Evolutionary conservation across 352 stramenopile species (phyloP).

Genomic region (Pythium dissimile): DNA sequence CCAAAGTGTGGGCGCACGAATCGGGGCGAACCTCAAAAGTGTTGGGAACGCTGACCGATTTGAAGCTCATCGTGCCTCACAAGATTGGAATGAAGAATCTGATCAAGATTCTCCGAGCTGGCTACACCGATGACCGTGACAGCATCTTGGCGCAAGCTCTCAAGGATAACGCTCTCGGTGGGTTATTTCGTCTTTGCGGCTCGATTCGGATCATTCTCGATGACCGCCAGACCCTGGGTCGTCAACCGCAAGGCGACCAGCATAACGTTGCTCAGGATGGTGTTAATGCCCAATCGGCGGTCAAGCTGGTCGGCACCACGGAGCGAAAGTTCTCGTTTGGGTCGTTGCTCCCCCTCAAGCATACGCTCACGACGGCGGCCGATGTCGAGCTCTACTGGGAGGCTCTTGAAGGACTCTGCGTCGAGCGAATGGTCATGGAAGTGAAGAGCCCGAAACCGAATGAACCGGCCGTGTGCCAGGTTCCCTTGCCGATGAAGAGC

Average conservation of each 20-base stretch:
- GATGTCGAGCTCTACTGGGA: conserved; percentile 76
- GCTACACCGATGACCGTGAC: conserved; percentile 66
- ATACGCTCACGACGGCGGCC: conserved; percentile 32
- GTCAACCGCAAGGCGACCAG: conserved; percentile 3
- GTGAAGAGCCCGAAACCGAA: conserved; percentile 50
- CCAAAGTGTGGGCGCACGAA: conserved; percentile 76
- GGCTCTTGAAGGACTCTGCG: conserved; percentile 68
- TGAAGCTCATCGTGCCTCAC: conserved; percentile 66
- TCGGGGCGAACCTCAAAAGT: conserved; percentile 67
- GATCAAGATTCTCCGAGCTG: conserved; percentile 61
- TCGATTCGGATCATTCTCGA: conserved; percentile 49
- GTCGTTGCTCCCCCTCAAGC: conserved; percentile 48
- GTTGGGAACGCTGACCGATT: conserved; percentile 61
- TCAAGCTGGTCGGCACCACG: conserved; percentile 59
- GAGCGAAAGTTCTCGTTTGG: conserved; percentile 74
- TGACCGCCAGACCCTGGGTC: conserved; percentile 12
- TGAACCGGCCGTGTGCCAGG: conserved; percentile 47
- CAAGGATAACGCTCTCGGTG: conserved; percentile 71
- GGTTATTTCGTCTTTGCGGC: conserved; percentile 59
- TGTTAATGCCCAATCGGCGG: conserved; percentile 23
- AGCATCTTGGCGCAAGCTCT: conserved; percentile 60
- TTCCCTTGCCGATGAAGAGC: conserved; percentile 60
- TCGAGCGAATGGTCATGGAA: conserved; percentile 82
- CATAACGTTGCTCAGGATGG: neutral
- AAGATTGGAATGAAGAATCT: conserved; percentile 83